phyloP scores from a whole-genome alignment of 73 alveolate species.

The Symbiodinium pilosum region DNA sequence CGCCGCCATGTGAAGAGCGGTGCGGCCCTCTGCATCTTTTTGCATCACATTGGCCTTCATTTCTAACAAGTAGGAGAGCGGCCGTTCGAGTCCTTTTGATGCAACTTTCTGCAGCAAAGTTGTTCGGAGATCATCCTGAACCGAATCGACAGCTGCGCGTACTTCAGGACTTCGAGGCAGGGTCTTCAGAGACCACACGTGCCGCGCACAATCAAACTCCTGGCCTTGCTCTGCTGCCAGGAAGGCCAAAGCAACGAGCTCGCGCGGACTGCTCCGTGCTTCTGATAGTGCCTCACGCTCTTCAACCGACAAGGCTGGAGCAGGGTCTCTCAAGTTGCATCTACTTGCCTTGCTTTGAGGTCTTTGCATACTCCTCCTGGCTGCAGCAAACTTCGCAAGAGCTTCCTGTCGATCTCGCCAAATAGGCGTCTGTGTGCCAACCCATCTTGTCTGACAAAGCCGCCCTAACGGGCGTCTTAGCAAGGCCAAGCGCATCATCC shows the following conservation, averaged over 20 bases:
- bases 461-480: neutral
- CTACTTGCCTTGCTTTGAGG: neutral
- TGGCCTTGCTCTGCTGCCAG: slow-evolving; percentile 63
- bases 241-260: slow-evolving; percentile 19
- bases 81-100: slow-evolving; percentile 32
- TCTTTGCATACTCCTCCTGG: neutral
- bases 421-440: slow-evolving; percentile 67
- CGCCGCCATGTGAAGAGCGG: slow-evolving; percentile 70
- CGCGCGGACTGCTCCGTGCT: neutral
- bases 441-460: too few relatives aligned
- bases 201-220: slow-evolving; percentile 25
- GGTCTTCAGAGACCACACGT: slow-evolving; percentile 32
- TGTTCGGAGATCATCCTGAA: slow-evolving; percentile 8
- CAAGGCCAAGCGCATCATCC: too few relatives aligned
- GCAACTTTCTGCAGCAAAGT: slow-evolving; percentile 41
- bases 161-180: slow-evolving; percentile 8
- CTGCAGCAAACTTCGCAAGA: neutral
- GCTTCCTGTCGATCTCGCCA: slow-evolving; percentile 84
- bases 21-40: slow-evolving; percentile 30
- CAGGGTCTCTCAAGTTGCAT: neutral
- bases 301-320: neutral
- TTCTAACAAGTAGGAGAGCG: slow-evolving; percentile 29
- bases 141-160: slow-evolving; percentile 17
- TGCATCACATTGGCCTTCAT: slow-evolving; percentile 56
- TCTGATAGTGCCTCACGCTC: neutral